Evolutionary conservation across 768 basidiomycete species (phyloP).

Genomic region (Kondoa subrosea): DNA sequence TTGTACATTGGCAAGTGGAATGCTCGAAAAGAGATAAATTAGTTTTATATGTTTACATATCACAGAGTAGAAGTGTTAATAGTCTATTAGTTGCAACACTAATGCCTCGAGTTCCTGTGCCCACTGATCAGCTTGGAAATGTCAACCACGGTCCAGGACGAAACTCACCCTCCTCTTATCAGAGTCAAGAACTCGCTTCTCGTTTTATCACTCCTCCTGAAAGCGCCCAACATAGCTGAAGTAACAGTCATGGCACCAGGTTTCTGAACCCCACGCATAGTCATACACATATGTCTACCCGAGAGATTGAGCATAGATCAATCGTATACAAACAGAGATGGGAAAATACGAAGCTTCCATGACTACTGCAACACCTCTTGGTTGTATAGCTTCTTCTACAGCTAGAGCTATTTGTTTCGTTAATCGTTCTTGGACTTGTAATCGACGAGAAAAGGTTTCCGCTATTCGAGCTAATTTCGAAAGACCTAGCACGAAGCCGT

Average conservation of each 20-base stretch:
- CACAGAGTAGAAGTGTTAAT: too few relatives aligned
- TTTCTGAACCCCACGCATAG: slow-evolving; percentile 98
- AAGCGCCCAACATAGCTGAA: slow-evolving; percentile 95
- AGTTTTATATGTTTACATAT: too few relatives aligned
- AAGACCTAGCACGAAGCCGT: slow-evolving; percentile 58
- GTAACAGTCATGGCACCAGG: slow-evolving; percentile 89
- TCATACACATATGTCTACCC: slow-evolving; percentile 87
- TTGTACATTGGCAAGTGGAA: too few relatives aligned
- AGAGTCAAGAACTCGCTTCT: slow-evolving; percentile 87
- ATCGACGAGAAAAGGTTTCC: slow-evolving; percentile 83
- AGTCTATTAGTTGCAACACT: too few relatives aligned
- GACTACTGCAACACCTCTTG: slow-evolving; percentile 92
- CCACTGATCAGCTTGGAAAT: too few relatives aligned
- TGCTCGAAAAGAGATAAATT: too few relatives aligned
- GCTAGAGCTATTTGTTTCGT: slow-evolving; percentile 95
- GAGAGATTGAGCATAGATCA: slow-evolving; percentile 9
- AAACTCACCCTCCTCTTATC: too few relatives aligned
- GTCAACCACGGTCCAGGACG: too few relatives aligned
- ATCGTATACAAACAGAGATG: slow-evolving; percentile 2
- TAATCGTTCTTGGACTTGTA: slow-evolving; percentile 93
- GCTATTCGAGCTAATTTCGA: slow-evolving; percentile 94
- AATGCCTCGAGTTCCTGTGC: too few relatives aligned
- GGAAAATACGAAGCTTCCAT: slow-evolving; percentile 82
- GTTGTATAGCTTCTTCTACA: slow-evolving; percentile 95
- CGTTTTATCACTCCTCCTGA: slow-evolving; percentile 96